Evolutionary conservation across 176 grass and related monocot genomes (phyloP).

Genomic region (Thinopyrum elongatum): DNA sequence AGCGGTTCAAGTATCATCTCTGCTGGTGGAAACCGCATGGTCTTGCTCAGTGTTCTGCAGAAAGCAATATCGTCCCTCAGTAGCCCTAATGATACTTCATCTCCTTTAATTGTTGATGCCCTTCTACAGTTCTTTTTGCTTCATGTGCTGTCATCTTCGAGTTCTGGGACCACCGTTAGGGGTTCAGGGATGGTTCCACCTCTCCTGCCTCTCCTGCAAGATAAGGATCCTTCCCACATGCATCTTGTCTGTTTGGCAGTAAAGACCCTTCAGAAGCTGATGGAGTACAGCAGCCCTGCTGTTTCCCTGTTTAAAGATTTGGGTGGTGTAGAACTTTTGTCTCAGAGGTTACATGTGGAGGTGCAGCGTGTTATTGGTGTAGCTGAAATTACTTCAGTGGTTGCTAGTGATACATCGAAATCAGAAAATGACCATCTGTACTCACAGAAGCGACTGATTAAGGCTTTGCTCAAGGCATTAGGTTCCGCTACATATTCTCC

Average conservation of each 20-base stretch:
- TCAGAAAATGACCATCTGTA: slow-evolving; percentile 81
- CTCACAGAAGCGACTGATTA: slow-evolving; percentile 85
- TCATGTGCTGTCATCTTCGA: slow-evolving; percentile 94
- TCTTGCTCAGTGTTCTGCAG: slow-evolving; percentile 85
- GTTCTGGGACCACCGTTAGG: slow-evolving; percentile 86
- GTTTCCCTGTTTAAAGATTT: slow-evolving; percentile 97
- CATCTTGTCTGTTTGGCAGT: slow-evolving; percentile 90
- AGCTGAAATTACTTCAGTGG: slow-evolving; percentile 55
- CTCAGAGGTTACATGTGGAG: slow-evolving; percentile 82
- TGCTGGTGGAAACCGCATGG: slow-evolving; percentile 89
- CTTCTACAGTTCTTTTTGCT: slow-evolving; percentile 99
- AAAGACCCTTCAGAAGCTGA: slow-evolving; percentile 93
- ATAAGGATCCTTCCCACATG: slow-evolving; percentile 76
- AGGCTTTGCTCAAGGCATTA: slow-evolving; percentile 92
- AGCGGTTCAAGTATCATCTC: slow-evolving; percentile 91
- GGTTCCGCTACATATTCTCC: slow-evolving; percentile 94
- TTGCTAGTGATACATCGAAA: slow-evolving; percentile 55
- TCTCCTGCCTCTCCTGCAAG: slow-evolving; percentile 83
- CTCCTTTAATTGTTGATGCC: slow-evolving; percentile 90
- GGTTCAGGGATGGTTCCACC: slow-evolving; percentile 89
- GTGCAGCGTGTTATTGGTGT: slow-evolving; percentile 78
- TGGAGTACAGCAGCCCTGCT: slow-evolving; percentile 94
- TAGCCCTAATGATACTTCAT: slow-evolving; percentile 79
- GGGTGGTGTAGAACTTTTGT: slow-evolving; percentile 82
- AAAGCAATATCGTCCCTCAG: slow-evolving; percentile 88